Evolutionary conservation across 768 basidiomycete species (phyloP).

Genomic region (Tulasnella sp.): DNA sequence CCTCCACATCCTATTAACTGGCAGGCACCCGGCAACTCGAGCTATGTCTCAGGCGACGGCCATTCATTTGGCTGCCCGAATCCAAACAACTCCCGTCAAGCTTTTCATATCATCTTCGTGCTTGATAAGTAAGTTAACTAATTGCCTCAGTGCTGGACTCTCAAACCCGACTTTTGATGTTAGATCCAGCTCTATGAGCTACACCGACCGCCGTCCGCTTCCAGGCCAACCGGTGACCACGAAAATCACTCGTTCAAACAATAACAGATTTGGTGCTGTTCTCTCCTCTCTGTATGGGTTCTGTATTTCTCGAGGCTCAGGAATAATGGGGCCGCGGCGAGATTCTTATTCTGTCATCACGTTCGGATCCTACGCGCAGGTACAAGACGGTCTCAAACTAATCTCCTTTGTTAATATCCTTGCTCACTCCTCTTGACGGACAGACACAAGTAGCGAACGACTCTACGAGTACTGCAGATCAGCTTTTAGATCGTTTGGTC

Average conservation of each 20-base stretch:
- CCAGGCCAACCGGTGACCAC: constrained; percentile 44
- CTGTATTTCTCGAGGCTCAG: constrained; percentile 50
- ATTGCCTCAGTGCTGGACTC: background rate
- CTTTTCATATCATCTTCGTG: constrained; percentile 59
- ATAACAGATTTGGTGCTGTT: constrained; percentile 60
- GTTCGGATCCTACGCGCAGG: constrained; percentile 39
- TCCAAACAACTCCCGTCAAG: constrained; percentile 51
- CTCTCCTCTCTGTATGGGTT: constrained; percentile 56
- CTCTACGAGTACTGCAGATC: constrained; percentile 45
- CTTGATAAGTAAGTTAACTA: constrained; percentile 46
- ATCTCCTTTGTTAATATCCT: background rate
- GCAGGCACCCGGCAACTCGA: constrained; percentile 36
- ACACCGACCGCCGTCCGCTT: constrained; percentile 46
- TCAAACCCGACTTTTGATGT: background rate
- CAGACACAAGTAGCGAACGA: constrained; percentile 45
- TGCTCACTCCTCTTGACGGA: background rate
- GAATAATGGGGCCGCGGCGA: constrained; percentile 38
- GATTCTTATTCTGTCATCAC: constrained; percentile 58
- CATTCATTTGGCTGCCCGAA: constrained; percentile 55
- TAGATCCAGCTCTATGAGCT: constrained; percentile 54
- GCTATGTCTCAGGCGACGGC: constrained; percentile 58
- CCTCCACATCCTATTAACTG: constrained; percentile 35
- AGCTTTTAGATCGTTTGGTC: constrained; percentile 45
- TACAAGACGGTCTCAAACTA: background rate
- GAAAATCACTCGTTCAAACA: constrained; percentile 40